These are phyloP conservation scores for Candida ipomoeae DNA, from an alignment of 805 yeast genomes.

Conservation along the genomic window DNA sequence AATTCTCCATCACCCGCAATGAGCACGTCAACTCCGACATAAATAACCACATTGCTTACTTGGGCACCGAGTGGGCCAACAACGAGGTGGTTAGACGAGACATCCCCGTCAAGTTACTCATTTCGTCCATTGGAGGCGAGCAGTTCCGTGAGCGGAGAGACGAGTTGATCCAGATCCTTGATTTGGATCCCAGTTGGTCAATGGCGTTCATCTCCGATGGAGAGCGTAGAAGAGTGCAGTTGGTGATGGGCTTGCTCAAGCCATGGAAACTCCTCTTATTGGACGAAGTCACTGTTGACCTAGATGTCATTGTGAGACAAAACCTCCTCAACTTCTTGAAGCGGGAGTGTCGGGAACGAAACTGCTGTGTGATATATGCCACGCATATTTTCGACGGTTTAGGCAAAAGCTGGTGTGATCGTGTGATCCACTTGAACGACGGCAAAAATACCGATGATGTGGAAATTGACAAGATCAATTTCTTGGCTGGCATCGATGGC, in stretches of 20 bases:
- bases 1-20: conserved; percentile 48
- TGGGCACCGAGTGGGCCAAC: conserved; percentile 97
- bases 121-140: conserved; percentile 74
- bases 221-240: conserved; percentile 89
- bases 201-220: conserved; percentile 94
- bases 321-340: conserved; percentile 66
- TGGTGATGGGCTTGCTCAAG: conserved; percentile 85
- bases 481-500: conserved; percentile 29
- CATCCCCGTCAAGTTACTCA: conserved; percentile 75
- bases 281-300: conserved; percentile 95
- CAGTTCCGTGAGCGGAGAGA: conserved; percentile 70
- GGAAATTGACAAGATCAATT: conserved; percentile 26
- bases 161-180: conserved; percentile 67
- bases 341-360: conserved; percentile 65
- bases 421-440: conserved; percentile 68
- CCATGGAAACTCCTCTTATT: conserved; percentile 87
- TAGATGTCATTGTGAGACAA: conserved; percentile 87
- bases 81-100: conserved; percentile 88
- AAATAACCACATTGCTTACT: conserved; percentile 59
- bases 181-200: conserved; percentile 84
- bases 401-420: conserved; percentile 78
- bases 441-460: conserved; percentile 50
- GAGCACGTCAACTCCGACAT: conserved; percentile 41
- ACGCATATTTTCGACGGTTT: conserved; percentile 97
- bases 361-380: conserved; percentile 81